Evolutionary conservation across 768 basidiomycete species (phyloP).

Genomic region (Amanita pseudoporphyria): DNA sequence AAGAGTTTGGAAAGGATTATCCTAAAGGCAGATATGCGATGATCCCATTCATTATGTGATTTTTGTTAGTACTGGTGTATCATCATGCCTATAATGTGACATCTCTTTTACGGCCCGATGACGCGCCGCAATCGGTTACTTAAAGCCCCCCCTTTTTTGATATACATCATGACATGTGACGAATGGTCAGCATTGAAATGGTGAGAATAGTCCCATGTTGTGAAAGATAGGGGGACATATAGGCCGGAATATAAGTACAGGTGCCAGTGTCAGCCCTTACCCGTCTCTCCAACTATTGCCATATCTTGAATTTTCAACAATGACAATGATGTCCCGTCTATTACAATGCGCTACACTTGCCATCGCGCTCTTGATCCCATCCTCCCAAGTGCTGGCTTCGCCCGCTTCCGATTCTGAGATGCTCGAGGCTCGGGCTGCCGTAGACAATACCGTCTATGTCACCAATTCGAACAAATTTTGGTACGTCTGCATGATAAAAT

Average conservation of each 20-base stretch:
- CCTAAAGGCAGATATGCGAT: constrained; percentile 67
- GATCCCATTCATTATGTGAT: constrained; percentile 60
- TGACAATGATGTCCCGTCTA: not conserved
- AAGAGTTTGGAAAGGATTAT: constrained; percentile 87
- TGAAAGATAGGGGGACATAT: not conserved
- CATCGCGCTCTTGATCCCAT: not conserved
- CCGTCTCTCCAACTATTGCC: too few relatives aligned
- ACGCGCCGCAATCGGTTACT: too few relatives aligned
- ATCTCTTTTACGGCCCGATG: too few relatives aligned
- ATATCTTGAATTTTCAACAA: not conserved
- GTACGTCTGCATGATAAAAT: constrained; percentile 21
- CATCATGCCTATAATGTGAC: too few relatives aligned
- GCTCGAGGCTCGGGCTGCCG: constrained; percentile 20
- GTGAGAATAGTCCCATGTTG: not conserved
- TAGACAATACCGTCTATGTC: constrained; percentile 44
- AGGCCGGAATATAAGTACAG: not conserved
- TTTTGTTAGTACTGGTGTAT: not conserved
- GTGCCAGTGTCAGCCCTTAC: not conserved
- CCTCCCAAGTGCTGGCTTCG: not conserved
- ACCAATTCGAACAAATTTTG: constrained; percentile 33
- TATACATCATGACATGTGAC: too few relatives aligned
- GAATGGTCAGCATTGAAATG: not conserved
- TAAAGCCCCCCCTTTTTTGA: too few relatives aligned
- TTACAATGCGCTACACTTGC: not conserved
- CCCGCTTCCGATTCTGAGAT: constrained; percentile 1